phyloP scores from a whole-genome alignment of 495 filamentous ascomycete species.

The Apodospora peruviana region DNA sequence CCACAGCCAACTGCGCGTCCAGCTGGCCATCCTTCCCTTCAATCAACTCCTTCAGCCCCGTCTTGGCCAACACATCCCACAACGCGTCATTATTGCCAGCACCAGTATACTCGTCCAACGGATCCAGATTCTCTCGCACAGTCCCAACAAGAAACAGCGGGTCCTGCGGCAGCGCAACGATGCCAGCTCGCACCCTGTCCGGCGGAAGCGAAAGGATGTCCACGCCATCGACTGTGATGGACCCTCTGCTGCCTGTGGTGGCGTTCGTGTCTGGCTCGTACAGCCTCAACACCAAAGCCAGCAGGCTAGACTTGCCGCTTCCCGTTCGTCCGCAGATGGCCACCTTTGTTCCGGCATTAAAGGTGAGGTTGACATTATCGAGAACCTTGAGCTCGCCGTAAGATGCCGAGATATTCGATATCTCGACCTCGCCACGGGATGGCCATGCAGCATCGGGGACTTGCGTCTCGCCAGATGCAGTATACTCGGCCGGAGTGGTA shows the following conservation, averaged over 20 bases:
- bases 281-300: conserved; percentile 82
- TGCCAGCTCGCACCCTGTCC: conserved; percentile 27
- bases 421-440: conserved; percentile 40
- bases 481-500: conserved; percentile 28
- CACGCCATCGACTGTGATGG: conserved; percentile 44
- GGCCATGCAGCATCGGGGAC: conserved; percentile 44
- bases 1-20: conserved; percentile 42
- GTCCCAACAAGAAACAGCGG: conserved; percentile 39
- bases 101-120: conserved; percentile 25
- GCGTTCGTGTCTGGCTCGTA: conserved; percentile 69
- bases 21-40: conserved; percentile 18
- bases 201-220: conserved; percentile 37
- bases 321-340: conserved; percentile 19
- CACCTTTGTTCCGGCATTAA: conserved; percentile 10
- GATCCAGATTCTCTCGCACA: conserved; percentile 46
- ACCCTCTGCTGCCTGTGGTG: too few species aligned
- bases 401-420: conserved; percentile 33
- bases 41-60: conserved; percentile 6
- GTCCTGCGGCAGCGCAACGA: conserved; percentile 43
- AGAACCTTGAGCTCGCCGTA: conserved; percentile 23
- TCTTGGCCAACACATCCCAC: conserved; percentile 27
- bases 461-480: conserved; percentile 28
- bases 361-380: conserved; percentile 19
- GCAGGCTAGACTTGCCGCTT: conserved; percentile 78
- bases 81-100: conserved; percentile 25